Conservation (phyloP, 768 basidiomycete genomes). For the Amanita rubescens region DNA sequence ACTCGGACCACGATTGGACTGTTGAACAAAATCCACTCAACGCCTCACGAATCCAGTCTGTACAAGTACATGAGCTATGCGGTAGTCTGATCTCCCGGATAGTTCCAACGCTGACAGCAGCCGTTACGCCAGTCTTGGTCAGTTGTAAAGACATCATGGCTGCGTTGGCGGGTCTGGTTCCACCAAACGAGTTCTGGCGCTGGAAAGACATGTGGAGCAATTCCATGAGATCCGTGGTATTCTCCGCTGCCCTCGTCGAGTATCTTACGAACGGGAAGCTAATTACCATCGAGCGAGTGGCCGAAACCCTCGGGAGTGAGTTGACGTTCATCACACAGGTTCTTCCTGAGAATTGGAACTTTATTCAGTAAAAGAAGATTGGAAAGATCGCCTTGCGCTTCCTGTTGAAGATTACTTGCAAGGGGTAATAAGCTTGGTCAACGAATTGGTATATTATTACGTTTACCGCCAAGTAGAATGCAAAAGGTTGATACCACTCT, state of each 20-base stretch:
- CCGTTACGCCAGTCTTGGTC: slow-evolving; percentile 46
- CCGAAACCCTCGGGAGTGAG: slow-evolving; percentile 63
- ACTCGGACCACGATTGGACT: slow-evolving; percentile 64
- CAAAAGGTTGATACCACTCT: background rate
- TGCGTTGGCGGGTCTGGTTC: slow-evolving; percentile 52
- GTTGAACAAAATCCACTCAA: slow-evolving; percentile 77
- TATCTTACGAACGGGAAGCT: slow-evolving; percentile 56
- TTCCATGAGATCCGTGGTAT: slow-evolving; percentile 60
- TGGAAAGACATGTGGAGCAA: slow-evolving; percentile 83
- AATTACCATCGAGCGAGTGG: slow-evolving; percentile 44
- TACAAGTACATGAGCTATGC: slow-evolving; percentile 9
- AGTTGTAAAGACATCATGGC: slow-evolving; percentile 45
- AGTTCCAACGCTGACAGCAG: slow-evolving; percentile 58
- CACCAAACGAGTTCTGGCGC: slow-evolving; percentile 70
- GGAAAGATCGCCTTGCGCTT: slow-evolving; percentile 57
- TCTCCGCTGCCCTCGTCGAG: slow-evolving; percentile 55
- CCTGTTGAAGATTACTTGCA: slow-evolving; percentile 79
- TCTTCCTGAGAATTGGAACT: background rate
- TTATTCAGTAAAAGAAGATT: slow-evolving; percentile 54
- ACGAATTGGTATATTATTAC: slow-evolving; percentile 57
- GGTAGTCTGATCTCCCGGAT: background rate
- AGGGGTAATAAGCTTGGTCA: slow-evolving; percentile 68
- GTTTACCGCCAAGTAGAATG: background rate
- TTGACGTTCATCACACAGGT: slow-evolving; percentile 2
- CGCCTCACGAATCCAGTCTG: slow-evolving; percentile 51